Conservation (phyloP, 2,329 filamentous ascomycete species). For the Xylaria sp. region DNA sequence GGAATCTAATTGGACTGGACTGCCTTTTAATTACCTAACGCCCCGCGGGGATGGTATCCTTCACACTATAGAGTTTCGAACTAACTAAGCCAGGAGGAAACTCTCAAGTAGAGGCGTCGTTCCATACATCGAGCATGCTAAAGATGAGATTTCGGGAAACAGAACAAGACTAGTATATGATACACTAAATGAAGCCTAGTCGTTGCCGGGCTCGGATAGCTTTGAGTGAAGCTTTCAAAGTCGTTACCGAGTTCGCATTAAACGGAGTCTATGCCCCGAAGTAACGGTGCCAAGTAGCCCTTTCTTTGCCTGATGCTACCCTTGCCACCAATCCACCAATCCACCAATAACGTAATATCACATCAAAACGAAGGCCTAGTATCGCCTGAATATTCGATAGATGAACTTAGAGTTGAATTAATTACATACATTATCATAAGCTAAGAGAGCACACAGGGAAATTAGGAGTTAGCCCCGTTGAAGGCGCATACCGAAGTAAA, state of each 20-base stretch:
- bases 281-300: no score
- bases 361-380: no score
- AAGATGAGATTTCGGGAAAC: no score
- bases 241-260: no score
- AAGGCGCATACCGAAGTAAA: constrained; percentile 1
- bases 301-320: no score
- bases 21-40: no score
- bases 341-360: neutral
- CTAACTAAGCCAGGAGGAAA: constrained; percentile 14
- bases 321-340: neutral
- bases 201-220: no score
- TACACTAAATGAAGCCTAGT: no score
- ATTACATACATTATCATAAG: constrained; percentile 20
- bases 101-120: neutral
- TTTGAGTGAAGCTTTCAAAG: no score
- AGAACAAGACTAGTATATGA: no score
- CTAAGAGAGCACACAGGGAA: neutral
- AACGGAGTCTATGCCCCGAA: no score
- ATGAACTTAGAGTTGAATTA: neutral
- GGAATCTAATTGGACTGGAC: neutral
- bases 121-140: neutral
- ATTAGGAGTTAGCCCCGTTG: neutral
- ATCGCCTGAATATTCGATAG: no score
- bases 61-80: neutral
- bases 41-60: neutral